These are phyloP conservation scores for Arabidopsis suecica DNA, from an alignment of 345 rosid genomes.

Conservation along the genomic window DNA sequence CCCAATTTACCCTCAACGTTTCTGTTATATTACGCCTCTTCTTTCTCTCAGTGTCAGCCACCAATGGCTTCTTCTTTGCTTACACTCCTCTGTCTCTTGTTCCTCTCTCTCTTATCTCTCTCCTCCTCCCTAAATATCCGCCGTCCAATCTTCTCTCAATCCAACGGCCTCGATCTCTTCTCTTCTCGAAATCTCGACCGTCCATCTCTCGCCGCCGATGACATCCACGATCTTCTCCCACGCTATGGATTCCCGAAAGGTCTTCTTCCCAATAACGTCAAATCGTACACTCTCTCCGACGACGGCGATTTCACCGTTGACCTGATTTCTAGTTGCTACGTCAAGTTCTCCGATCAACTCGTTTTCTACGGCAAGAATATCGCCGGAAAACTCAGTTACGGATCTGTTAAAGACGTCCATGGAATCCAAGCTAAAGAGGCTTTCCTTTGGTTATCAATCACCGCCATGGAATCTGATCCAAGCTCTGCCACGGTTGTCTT, in stretches of 20 bases:
- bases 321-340: slow-evolving; percentile 55
- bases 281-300: slow-evolving; percentile 59
- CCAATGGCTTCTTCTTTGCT: slow-evolving; percentile 32
- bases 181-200: slow-evolving; percentile 32
- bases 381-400: slow-evolving; percentile 64
- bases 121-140: slow-evolving; percentile 11
- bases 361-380: slow-evolving; percentile 64
- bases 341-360: slow-evolving; percentile 54
- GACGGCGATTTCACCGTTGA: slow-evolving; percentile 62
- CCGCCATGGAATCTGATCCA: slow-evolving; percentile 56
- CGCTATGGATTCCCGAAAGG: slow-evolving; percentile 74
- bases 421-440: slow-evolving; percentile 76
- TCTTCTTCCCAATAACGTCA: slow-evolving; percentile 62
- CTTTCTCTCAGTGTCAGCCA: not conserved
- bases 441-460: slow-evolving; percentile 70
- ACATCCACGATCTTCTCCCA: slow-evolving; percentile 76
- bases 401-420: slow-evolving; percentile 56
- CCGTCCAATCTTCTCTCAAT: slow-evolving; percentile 29
- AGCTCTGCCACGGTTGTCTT: slow-evolving; percentile 58
- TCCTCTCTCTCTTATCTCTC: slow-evolving; percentile 20
- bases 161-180: slow-evolving; percentile 37
- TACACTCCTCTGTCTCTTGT: slow-evolving; percentile 32
- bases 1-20: slow-evolving; percentile 2
- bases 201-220: slow-evolving; percentile 38
- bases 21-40: slow-evolving; percentile 2